These are phyloP conservation scores for Eucalyptus tenuipes DNA, from an alignment of 345 rosid genomes.

Conservation along the genomic window DNA sequence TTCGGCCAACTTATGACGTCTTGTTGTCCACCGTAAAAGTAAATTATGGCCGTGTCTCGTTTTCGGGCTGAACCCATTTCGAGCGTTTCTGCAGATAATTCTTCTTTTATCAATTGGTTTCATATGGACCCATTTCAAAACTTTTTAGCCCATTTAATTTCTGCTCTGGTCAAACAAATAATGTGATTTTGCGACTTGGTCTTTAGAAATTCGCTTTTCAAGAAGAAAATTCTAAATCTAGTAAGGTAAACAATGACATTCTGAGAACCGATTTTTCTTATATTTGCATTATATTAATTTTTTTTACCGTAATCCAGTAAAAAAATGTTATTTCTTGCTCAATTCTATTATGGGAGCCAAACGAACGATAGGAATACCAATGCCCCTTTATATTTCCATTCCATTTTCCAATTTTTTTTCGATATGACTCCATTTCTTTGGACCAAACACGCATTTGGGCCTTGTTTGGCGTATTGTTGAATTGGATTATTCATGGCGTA, in stretches of 20 bases:
- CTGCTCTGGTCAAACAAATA: background rate
- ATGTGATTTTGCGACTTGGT: background rate
- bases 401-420: background rate
- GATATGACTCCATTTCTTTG: background rate
- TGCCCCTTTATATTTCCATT: background rate
- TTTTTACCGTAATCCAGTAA: background rate
- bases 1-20: too few species aligned
- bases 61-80: too few species aligned
- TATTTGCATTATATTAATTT: background rate
- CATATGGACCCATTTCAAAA: background rate
- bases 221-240: background rate
- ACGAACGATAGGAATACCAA: background rate
- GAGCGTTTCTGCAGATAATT: too few species aligned
- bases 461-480: background rate
- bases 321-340: background rate
- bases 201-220: background rate
- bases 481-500: background rate
- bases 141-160: background rate
- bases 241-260: background rate
- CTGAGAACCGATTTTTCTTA: background rate
- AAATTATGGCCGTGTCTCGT: too few species aligned
- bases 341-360: background rate
- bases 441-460: background rate
- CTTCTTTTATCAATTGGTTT: background rate
- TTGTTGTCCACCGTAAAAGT: too few species aligned